Evolutionary conservation across 306 rosid genomes (phyloP).

Genomic region (Rubus idaeus): DNA sequence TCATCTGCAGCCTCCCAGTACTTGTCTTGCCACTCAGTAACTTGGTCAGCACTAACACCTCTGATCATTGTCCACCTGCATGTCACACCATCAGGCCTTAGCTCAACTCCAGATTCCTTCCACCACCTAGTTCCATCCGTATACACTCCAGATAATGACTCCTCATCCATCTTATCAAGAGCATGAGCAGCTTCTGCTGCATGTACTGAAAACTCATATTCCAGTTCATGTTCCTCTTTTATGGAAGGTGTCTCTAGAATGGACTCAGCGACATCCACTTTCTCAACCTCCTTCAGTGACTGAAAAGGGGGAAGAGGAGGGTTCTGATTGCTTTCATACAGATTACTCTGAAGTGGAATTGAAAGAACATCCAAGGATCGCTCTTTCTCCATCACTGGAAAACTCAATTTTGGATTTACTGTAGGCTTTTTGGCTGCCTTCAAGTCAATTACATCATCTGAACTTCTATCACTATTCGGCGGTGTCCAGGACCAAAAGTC

Average conservation of each 20-base stretch:
- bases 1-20: conserved; percentile 97
- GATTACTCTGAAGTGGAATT: conserved; percentile 68
- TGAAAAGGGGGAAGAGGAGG: conserved; percentile 71
- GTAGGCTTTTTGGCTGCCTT: conserved; percentile 38
- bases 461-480: conserved; percentile 40
- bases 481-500: conserved; percentile 99
- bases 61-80: conserved; percentile 87
- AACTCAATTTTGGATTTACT: conserved; percentile 28
- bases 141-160: conserved; percentile 50
- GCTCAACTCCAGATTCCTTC: conserved; percentile 82
- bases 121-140: conserved; percentile 84
- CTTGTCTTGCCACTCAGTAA: conserved; percentile 84
- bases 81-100: conserved; percentile 80
- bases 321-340: conserved; percentile 22
- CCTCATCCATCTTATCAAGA: conserved; percentile 42
- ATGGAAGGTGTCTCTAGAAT: conserved; percentile 40
- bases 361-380: conserved; percentile 44
- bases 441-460: conserved; percentile 38
- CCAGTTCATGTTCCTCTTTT: conserved; percentile 54
- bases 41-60: conserved; percentile 80
- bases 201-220: conserved; percentile 46
- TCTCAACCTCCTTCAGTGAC: conserved; percentile 53
- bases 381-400: conserved; percentile 68
- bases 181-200: conserved; percentile 80
- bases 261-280: conserved; percentile 38